Evolutionary conservation across 2,329 filamentous ascomycete species (phyloP), one percentile per base, ranked within the genome.

Genomic region (Penicillium sp.): DNA sequence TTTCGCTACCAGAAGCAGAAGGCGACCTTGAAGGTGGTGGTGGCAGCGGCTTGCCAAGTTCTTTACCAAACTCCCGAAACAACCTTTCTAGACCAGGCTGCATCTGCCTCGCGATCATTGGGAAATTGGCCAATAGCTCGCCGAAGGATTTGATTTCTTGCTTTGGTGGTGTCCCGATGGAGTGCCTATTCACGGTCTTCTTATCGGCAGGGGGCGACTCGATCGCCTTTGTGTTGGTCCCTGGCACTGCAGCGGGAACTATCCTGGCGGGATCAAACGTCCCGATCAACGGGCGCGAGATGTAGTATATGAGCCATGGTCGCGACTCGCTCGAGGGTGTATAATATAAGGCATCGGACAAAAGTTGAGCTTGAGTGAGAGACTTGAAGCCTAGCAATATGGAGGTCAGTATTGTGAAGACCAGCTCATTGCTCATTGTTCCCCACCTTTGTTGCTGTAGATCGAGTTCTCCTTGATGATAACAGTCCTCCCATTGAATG

Each of bases 231-330:
- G 37, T 53, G 74, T 73, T n/a, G 72, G 76, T 55, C 73, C 78
- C 61, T 74, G 79, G 61, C 4, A 75, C 69, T 20, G 87, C 75
- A 1, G 92, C 91, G 2, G 88, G 86, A 4, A 82, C 74, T 48
- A 93, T 87, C 60, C 85, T 87, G 49, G 85, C 81, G 49, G 91
- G 84, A 67, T 96, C 92, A 80, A 88, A 92, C 1, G 84, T 82
- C 23, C 94, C 94, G 20, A 97, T 84, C 49, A 99, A 78, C 2
- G 94, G 94, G 49, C 85, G 87, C 25, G 93, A 94, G 60, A 99
- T 96, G 74, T 92, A 97, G 81, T 97, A 97, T 57, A 99, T 83
- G 42, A 99, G 85, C 92, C 94, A 99, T 82, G 92, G 90, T 65
- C 92, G 88, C 14, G 90, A 88, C 66, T 97, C 93, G 66, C 90